These are phyloP conservation scores for Paramecium octaurelia DNA, from an alignment of 73 alveolate species.

Conservation along the genomic window DNA sequence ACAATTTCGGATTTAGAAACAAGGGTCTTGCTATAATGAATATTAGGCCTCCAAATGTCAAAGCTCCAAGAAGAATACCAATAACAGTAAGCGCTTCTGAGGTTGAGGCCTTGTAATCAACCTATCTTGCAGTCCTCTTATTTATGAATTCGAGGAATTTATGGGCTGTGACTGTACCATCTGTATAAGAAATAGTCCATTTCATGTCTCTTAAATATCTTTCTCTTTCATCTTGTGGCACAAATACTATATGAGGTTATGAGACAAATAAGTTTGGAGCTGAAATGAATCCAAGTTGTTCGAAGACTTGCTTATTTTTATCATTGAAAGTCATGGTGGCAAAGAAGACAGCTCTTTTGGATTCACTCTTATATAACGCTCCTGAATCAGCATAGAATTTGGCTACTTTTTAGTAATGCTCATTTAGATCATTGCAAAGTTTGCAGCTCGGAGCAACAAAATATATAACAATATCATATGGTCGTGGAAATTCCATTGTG, in stretches of 20 bases:
- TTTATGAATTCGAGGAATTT: conserved; percentile 50
- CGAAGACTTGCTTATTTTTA: neutral
- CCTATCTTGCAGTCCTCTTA: conserved; percentile 60
- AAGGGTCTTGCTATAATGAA: conserved; percentile 34
- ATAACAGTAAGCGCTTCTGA: conserved; percentile 50
- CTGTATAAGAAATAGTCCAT: conserved; percentile 53
- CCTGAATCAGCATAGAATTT: conserved; percentile 37
- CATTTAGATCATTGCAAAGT: neutral
- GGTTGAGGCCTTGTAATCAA: conserved; percentile 48
- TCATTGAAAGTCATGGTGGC: conserved; percentile 53
- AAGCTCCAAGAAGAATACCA: conserved; percentile 19
- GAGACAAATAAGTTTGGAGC: conserved; percentile 60
- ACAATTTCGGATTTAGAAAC: conserved; percentile 51
- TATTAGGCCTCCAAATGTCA: neutral
- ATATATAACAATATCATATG: conserved; percentile 55
- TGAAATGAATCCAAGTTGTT: conserved; percentile 44
- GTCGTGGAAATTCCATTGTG: conserved; percentile 56
- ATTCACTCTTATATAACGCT: conserved; percentile 33
- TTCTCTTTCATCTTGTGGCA: conserved; percentile 46
- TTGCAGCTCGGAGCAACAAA: conserved; percentile 59
- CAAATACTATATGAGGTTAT: conserved; percentile 50
- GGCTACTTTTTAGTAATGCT: conserved; percentile 2
- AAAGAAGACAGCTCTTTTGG: conserved; percentile 55
- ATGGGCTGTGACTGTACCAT: conserved; percentile 28
- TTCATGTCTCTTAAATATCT: conserved; percentile 54